Evolutionary conservation across 768 basidiomycete genomes (phyloP).

Genomic region (Fomitopsis serialis): DNA sequence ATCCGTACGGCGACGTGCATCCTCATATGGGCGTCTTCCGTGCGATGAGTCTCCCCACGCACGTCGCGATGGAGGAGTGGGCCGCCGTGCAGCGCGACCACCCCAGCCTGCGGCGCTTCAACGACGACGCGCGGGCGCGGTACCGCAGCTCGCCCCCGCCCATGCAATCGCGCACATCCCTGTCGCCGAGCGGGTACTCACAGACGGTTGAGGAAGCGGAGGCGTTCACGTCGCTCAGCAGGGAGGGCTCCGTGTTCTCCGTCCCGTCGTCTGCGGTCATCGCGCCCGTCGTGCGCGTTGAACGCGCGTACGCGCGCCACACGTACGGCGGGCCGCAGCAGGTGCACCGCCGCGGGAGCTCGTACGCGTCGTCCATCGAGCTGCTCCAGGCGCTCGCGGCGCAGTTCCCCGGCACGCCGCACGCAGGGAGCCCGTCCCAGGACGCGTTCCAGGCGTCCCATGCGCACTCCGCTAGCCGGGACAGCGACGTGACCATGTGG

Average conservation of each 20-base stretch:
- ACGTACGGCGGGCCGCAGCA: conserved; percentile 1
- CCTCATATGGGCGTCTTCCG: not conserved
- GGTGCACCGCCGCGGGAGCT: conserved; percentile 9
- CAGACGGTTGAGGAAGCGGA: not conserved
- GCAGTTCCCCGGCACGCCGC: conserved; percentile 50
- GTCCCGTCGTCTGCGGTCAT: conserved; percentile 1
- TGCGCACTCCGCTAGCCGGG: not conserved
- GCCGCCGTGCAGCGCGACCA: not conserved
- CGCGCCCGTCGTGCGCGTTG: not conserved
- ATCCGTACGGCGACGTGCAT: not conserved
- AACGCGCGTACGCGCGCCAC: conserved; percentile 1
- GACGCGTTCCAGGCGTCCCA: not conserved
- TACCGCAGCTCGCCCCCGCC: not conserved
- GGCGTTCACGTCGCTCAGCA: not conserved
- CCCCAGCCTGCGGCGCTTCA: not conserved
- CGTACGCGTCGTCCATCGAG: conserved; percentile 37
- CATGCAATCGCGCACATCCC: not conserved
- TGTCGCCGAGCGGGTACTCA: not conserved
- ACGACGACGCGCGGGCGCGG: not conserved
- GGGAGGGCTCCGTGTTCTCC: not conserved
- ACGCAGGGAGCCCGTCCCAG: conserved; percentile 14
- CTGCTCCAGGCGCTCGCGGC: conserved; percentile 45
- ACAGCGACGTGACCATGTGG: not conserved
- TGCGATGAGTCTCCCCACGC: not conserved
- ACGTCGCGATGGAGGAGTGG: not conserved